A percentile compares a stretch with the other conserved stretches of the same genome.
Conservation (phyloP, 805 yeast species). For the Lipomyces yamadae region DNA sequence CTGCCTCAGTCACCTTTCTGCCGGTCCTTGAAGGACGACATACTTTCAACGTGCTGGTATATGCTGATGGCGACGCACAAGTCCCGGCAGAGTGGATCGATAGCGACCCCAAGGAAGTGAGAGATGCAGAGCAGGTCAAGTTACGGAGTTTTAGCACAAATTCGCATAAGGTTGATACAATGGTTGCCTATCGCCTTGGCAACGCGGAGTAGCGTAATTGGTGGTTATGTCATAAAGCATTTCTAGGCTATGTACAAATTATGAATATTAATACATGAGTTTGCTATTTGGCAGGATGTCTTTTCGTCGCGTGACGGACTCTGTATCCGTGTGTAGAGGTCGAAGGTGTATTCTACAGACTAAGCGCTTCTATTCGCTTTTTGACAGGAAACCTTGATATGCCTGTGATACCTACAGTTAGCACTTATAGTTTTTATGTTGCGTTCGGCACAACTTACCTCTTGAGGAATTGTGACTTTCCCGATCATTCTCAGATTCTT, state of each 20-base stretch:
- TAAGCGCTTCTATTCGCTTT: slow-evolving; percentile 1
- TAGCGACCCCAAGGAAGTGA: slow-evolving; percentile 63
- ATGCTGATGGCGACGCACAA: slow-evolving; percentile 64
- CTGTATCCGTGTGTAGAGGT: too few relatives aligned
- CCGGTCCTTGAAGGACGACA: slow-evolving; percentile 71
- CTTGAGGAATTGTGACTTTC: slow-evolving; percentile 59
- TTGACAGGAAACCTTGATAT: slow-evolving; percentile 39
- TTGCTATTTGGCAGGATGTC: background rate
- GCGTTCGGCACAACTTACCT: slow-evolving; percentile 17
- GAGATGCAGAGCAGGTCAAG: slow-evolving; percentile 68
- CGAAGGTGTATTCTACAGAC: too few relatives aligned
- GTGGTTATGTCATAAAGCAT: background rate
- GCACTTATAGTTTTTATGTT: background rate
- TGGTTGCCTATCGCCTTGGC: slow-evolving; percentile 62
- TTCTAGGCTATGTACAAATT: slow-evolving; percentile 1
- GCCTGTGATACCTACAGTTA: slow-evolving; percentile 21
- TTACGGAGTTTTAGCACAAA: slow-evolving; percentile 71
- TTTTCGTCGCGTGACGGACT: too few relatives aligned
- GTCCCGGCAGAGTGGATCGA: slow-evolving; percentile 88
- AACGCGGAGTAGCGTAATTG: slow-evolving; percentile 16
- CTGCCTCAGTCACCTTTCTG: slow-evolving; percentile 82
- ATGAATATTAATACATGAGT: slow-evolving; percentile 9
- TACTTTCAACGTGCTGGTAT: slow-evolving; percentile 84
- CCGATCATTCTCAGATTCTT: slow-evolving; percentile 81
- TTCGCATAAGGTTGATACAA: slow-evolving; percentile 71